Base-by-base conservation (phyloP, 176 grass and related monocot genomes). In the Lolium perenne region DNA sequence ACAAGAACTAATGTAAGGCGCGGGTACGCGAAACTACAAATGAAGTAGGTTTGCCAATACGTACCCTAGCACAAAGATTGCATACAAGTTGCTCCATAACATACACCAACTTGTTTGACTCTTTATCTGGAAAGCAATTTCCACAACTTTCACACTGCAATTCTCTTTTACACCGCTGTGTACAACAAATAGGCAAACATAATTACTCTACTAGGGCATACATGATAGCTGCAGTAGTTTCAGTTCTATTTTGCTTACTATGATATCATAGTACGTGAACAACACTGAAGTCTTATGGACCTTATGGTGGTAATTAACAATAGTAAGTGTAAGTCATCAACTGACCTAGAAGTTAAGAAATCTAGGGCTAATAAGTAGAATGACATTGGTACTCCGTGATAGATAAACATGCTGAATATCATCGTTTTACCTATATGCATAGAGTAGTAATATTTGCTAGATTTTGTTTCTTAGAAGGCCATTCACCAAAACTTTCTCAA, bases 61-160 rank as follows among this genome's bases (percentile, higher is more conserved):
- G 70, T 92, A 97, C 94, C 90, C 83, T 88, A 60, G 92, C 85
- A 89, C 90, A 97, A 48, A 75, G 47, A 73, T 81, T 88, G 73
- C 94, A 97, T 63, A 78, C 85, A 83, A 90, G 89, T 90, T 91
- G 87, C 74, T 90, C 83, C 48, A 85, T 86, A 51, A 85, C 81
- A 86, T 74, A 81, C 20, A 64, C 87, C 73, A 94, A 90, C 74
- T 90, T 92, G 74, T 90, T 88, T 90, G 47, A 12, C 77, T 65
- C 77, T 64, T 87, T 93, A 71, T 71, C 73, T 43, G 88, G 88
- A 86, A 92, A 89, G 76, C 82, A 92, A 69, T 88, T 84, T 38
- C 89, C 94, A 90, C 94, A 97, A 90, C 82, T 87, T 79, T 97
- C 89, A 85, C 92, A 97, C 59, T 90, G 83, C 20, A 88, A 72